Percentiles rank a stretch among this genome's conserved stretches.
Evolutionary conservation across 495 filamentous ascomycete genomes (phyloP).

Genomic region (Stereocaulon alpinum): DNA sequence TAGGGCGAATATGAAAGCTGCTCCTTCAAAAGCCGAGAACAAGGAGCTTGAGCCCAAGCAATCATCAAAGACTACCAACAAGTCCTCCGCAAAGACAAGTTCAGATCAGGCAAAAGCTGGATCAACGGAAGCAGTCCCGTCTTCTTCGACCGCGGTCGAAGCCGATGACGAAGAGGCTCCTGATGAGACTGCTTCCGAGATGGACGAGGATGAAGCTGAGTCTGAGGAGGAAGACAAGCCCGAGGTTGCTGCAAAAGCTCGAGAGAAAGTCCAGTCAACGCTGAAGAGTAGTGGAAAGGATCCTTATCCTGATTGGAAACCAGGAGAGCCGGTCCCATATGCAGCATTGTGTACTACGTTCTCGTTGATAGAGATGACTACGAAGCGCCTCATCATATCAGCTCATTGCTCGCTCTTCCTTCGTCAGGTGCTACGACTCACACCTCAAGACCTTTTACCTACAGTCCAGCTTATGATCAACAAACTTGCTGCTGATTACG

Average conservation of each 20-base stretch:
- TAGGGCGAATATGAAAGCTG: neutral
- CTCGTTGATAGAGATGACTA: slow-evolving; percentile 84
- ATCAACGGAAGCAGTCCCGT: neutral
- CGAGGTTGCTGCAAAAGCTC: slow-evolving; percentile 60
- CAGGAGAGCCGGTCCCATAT: slow-evolving; percentile 82
- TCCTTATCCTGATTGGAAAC: slow-evolving; percentile 88
- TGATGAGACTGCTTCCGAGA: slow-evolving; percentile 26
- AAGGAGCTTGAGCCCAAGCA: neutral
- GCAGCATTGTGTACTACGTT: slow-evolving; percentile 92
- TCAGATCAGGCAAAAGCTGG: neutral
- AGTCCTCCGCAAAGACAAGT: neutral
- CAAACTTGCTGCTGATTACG: slow-evolving; percentile 92
- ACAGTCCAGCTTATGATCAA: slow-evolving; percentile 94
- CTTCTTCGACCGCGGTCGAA: slow-evolving; percentile 4
- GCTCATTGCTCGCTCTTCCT: slow-evolving; percentile 85
- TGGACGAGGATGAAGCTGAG: slow-evolving; percentile 39
- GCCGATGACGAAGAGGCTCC: slow-evolving; percentile 22
- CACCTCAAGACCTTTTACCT: slow-evolving; percentile 75
- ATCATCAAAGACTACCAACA: neutral
- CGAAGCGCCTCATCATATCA: slow-evolving; percentile 76
- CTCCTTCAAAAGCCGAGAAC: neutral
- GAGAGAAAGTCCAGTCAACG: slow-evolving; percentile 74
- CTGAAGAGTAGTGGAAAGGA: slow-evolving; percentile 57
- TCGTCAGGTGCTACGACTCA: slow-evolving; percentile 82
- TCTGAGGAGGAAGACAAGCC: slow-evolving; percentile 69